These are phyloP conservation scores for Pythium insidiosum DNA, from an alignment of 352 stramenopile genomes.

Conservation along the genomic window DNA sequence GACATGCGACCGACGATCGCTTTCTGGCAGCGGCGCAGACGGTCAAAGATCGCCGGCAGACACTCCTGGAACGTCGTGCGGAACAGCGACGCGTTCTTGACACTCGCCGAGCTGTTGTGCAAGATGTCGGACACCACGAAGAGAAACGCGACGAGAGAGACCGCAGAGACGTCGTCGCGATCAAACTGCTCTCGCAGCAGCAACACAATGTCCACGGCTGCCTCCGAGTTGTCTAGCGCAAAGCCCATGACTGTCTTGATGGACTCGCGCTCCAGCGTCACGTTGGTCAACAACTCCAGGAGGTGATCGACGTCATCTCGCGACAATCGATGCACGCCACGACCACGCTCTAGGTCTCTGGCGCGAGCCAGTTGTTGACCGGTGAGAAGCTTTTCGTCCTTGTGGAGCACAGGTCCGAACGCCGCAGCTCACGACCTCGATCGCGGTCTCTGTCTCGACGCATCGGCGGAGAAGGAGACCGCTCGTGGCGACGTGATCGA, in stretches of 20 bases:
- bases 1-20: slow-evolving; percentile 66
- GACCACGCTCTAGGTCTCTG: slow-evolving; percentile 51
- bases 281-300: slow-evolving; percentile 21
- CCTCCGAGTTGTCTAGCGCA: slow-evolving; percentile 72
- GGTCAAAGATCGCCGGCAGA: slow-evolving; percentile 67
- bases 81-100: slow-evolving; percentile 88
- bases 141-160: slow-evolving; percentile 53
- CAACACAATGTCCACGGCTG: slow-evolving; percentile 55
- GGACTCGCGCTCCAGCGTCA: slow-evolving; percentile 61
- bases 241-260: slow-evolving; percentile 75
- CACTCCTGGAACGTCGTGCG: slow-evolving; percentile 80
- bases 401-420: background rate
- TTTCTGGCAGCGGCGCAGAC: slow-evolving; percentile 38
- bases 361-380: slow-evolving; percentile 68
- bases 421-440: too few relatives aligned
- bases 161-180: slow-evolving; percentile 19
- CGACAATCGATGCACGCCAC: slow-evolving; percentile 39
- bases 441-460: background rate
- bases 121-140: slow-evolving; percentile 86
- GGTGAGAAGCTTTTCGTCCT: slow-evolving; percentile 30
- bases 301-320: slow-evolving; percentile 50
- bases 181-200: slow-evolving; percentile 41
- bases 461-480: too few relatives aligned
- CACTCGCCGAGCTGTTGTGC: slow-evolving; percentile 82
- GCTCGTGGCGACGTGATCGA: too few relatives aligned